Evolutionary conservation across 2,329 filamentous ascomycete genomes (phyloP).

Genomic region (Cryphonectria radicalis): DNA sequence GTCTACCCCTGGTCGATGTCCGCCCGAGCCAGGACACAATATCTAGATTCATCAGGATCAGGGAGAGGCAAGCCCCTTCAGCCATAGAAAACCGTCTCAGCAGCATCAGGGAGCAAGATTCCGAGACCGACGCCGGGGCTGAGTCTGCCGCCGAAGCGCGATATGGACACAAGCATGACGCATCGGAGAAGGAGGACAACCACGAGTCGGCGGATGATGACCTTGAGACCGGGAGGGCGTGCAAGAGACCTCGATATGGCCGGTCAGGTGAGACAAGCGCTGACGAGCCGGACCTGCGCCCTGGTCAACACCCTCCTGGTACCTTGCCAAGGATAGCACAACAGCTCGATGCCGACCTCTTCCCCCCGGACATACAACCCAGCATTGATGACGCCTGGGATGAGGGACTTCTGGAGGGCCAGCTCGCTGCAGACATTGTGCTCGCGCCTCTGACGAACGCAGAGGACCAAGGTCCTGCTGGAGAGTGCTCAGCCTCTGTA

Average conservation of each 20-base stretch:
- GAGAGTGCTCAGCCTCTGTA: not conserved
- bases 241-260: slow-evolving; percentile 21
- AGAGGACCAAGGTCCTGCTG: slow-evolving; percentile 2
- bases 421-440: slow-evolving; percentile 23
- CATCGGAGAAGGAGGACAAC: slow-evolving; percentile 8
- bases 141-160: not conserved
- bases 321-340: slow-evolving; percentile 17
- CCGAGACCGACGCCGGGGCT: slow-evolving; percentile 9
- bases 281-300: slow-evolving; percentile 11
- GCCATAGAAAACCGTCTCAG: slow-evolving; percentile 27
- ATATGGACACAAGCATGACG: not conserved
- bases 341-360: slow-evolving; percentile 10
- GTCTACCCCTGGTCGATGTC: slow-evolving; percentile 58
- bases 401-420: slow-evolving; percentile 20
- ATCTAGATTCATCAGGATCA: slow-evolving; percentile 50
- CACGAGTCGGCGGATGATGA: not conserved
- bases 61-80: slow-evolving; percentile 33
- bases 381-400: slow-evolving; percentile 21
- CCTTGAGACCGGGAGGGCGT: not conserved
- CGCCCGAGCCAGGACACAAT: slow-evolving; percentile 63
- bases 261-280: slow-evolving; percentile 4
- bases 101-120: slow-evolving; percentile 12
- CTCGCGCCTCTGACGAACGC: slow-evolving; percentile 18
- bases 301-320: slow-evolving; percentile 6
- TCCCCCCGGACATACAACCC: slow-evolving; percentile 23